Conservation (phyloP, 1,284 basidiomycete genomes). For the Gymnopus androsaceus region DNA sequence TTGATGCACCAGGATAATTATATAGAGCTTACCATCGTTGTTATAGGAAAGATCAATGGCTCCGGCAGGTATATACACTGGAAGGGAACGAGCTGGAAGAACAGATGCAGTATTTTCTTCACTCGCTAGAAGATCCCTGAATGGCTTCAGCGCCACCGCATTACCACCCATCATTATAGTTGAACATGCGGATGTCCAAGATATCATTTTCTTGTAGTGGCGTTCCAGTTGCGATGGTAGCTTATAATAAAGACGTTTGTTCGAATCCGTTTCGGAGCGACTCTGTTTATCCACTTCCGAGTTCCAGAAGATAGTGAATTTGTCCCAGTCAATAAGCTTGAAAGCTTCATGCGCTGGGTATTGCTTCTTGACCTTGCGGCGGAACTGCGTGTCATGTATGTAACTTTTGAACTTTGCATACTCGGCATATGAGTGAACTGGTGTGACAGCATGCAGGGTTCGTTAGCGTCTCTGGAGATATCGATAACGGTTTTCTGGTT, state of each 20-base stretch:
- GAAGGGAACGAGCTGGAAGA: neutral
- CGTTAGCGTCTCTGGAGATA: constrained; percentile 15
- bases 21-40: neutral
- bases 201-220: constrained; percentile 12
- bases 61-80: neutral
- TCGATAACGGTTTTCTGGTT: constrained; percentile 9
- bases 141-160: neutral
- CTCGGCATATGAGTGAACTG: constrained; percentile 14
- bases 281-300: constrained; percentile 3
- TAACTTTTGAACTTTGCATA: constrained; percentile 2
- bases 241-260: constrained; percentile 17
- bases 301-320: constrained; percentile 15
- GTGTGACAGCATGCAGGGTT: constrained; percentile 12
- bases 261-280: constrained; percentile 1
- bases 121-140: neutral
- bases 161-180: neutral
- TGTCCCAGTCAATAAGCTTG: neutral
- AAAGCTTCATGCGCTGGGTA: neutral
- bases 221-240: constrained; percentile 14
- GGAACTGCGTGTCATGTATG: neutral
- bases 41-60: neutral
- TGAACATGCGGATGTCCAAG: neutral
- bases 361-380: neutral
- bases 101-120: neutral
- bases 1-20: too few relatives aligned